Conservation (phyloP, 352 stramenopile genomes). For the Aphanomyces euteiches region DNA sequence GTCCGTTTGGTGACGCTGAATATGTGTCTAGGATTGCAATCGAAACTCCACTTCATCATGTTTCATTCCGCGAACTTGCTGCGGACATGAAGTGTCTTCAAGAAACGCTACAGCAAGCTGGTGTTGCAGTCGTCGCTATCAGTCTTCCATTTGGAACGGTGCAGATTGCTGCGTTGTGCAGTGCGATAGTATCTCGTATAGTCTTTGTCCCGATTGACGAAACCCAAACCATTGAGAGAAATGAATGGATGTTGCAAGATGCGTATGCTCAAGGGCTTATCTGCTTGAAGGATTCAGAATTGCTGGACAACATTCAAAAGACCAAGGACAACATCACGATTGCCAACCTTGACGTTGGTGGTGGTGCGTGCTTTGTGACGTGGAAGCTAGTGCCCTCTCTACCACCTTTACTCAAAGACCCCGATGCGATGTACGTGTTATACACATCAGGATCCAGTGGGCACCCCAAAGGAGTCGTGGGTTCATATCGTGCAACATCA, state of each 20-base stretch:
- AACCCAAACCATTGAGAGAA: slow-evolving; percentile 6
- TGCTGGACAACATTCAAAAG: neutral
- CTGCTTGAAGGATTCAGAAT: neutral
- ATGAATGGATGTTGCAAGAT: neutral
- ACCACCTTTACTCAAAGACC: slow-evolving; percentile 14
- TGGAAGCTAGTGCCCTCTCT: neutral
- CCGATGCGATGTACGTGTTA: slow-evolving; percentile 41
- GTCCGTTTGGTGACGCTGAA: neutral
- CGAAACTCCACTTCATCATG: neutral
- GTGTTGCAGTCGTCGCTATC: neutral
- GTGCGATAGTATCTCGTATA: neutral
- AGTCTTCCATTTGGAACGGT: slow-evolving; percentile 11
- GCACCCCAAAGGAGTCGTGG: slow-evolving; percentile 38
- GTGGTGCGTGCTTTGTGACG: neutral
- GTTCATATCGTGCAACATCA: slow-evolving; percentile 33
- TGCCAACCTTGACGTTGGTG: neutral
- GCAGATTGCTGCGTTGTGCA: slow-evolving; percentile 5
- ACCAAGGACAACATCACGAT: neutral
- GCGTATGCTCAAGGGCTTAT: neutral
- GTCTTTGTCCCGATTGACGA: slow-evolving; percentile 19
- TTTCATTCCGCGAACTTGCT: neutral
- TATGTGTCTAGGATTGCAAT: neutral
- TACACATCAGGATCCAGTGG: slow-evolving; percentile 44
- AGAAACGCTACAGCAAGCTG: neutral
- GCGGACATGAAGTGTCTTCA: neutral